Evolutionary conservation across 352 stramenopile species (phyloP).

Genomic region (Globisporangium acanthophoron): DNA sequence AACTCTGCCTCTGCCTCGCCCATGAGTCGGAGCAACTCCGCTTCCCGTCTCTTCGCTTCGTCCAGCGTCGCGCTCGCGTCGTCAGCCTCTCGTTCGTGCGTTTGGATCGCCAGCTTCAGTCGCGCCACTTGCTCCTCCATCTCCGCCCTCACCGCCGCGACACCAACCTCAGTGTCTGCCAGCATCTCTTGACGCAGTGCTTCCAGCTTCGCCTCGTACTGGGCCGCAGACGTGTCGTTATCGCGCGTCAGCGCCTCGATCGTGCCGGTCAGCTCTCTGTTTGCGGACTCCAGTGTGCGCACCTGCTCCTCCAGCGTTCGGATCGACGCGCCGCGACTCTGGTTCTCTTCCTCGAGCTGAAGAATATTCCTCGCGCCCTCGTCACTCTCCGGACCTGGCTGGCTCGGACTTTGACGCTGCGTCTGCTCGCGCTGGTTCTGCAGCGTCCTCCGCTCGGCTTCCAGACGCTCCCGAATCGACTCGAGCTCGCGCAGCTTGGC

Average conservation of each 20-base stretch:
- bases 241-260: background rate
- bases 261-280: background rate
- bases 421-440: background rate
- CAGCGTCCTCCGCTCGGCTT: slow-evolving; percentile 3
- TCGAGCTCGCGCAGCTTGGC: slow-evolving; percentile 11
- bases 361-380: background rate
- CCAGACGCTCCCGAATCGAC: slow-evolving; percentile 9
- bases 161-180: background rate
- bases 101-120: background rate
- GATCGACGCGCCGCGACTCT: background rate
- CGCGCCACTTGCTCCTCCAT: background rate
- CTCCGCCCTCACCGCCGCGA: background rate
- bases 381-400: background rate
- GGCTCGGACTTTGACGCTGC: background rate
- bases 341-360: too few relatives aligned
- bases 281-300: background rate
- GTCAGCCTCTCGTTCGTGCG: too few relatives aligned
- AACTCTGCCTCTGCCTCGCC: too few relatives aligned
- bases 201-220: background rate
- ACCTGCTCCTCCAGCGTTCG: background rate
- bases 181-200: background rate
- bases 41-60: background rate
- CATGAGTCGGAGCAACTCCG: background rate
- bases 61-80: background rate
- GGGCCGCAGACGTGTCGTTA: background rate